A percentile compares a stretch with the other conserved stretches of the same genome.
Conservation (phyloP, 1,284 basidiomycete genomes). For the Ustilago xerochloae region DNA sequence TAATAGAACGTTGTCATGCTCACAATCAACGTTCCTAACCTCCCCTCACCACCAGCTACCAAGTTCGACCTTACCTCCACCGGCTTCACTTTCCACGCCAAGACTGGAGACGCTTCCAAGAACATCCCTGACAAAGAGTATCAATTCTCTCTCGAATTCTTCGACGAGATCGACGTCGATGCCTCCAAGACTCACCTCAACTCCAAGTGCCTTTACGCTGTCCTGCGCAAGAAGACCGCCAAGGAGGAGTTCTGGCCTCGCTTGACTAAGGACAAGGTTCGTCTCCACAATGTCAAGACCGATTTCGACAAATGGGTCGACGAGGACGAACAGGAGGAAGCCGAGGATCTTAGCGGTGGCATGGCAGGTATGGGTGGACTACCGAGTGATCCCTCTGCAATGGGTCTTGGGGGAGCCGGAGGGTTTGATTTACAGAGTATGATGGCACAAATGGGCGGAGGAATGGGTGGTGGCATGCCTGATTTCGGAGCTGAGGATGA, state of each 20-base stretch:
- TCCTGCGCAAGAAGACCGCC: conserved; percentile 64
- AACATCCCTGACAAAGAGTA: conserved; percentile 63
- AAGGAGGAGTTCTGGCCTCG: conserved; percentile 68
- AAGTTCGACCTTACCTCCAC: conserved; percentile 61
- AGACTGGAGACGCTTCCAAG: conserved; percentile 54
- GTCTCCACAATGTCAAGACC: conserved; percentile 69
- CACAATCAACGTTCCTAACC: conserved; percentile 68
- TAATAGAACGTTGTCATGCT: conserved; percentile 63
- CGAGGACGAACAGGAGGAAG: conserved; percentile 68
- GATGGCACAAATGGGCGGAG: conserved; percentile 34
- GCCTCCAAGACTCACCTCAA: conserved; percentile 61
- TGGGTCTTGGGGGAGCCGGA: conserved; percentile 20
- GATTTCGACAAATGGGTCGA: conserved; percentile 69
- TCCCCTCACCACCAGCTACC: conserved; percentile 56
- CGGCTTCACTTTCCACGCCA: conserved; percentile 60
- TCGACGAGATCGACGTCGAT: conserved; percentile 65
- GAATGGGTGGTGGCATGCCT: conserved; percentile 28
- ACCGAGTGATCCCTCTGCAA: conserved; percentile 17
- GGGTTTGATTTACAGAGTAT: conserved; percentile 45
- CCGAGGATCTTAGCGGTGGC: conserved; percentile 62
- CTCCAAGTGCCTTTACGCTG: conserved; percentile 64
- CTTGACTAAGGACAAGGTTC: conserved; percentile 68
- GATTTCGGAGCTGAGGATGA: conserved; percentile 52
- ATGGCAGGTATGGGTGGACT: conserved; percentile 69
- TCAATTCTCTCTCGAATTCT: conserved; percentile 64